A percentile compares a stretch with the other conserved stretches of the same genome.
Conservation (phyloP, 1,284 basidiomycete genomes). For the Fomitiporia mediterranea region DNA sequence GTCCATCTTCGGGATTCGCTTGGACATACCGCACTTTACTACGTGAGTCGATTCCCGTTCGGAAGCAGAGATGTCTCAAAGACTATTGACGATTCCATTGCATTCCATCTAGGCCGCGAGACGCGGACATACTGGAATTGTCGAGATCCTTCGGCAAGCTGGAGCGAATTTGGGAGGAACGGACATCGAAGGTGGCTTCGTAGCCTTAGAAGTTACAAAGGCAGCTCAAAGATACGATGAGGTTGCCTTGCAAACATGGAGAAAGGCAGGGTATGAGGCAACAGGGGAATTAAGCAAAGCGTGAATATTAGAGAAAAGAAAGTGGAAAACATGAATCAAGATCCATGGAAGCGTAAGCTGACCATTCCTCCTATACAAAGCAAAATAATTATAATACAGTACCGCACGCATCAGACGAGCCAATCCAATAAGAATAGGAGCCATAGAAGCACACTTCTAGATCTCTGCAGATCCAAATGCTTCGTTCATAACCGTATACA, state of each 20-base stretch:
- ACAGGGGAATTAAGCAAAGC: conserved; percentile 11
- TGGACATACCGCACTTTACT: conserved; percentile 81
- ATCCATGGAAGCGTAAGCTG: background rate
- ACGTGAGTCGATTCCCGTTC: conserved; percentile 41
- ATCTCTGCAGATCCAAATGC: conserved; percentile 28
- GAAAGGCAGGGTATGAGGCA: conserved; percentile 34
- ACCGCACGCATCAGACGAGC: background rate
- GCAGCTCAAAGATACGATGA: conserved; percentile 43
- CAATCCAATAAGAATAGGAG: background rate
- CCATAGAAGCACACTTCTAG: conserved; percentile 11
- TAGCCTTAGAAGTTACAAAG: conserved; percentile 43
- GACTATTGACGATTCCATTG: background rate
- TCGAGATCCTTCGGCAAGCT: conserved; percentile 64
- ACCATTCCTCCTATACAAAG: background rate
- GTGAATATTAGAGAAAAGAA: background rate
- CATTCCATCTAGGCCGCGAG: conserved; percentile 53
- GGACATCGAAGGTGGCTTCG: conserved; percentile 59
- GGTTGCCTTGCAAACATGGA: conserved; percentile 47
- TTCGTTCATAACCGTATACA: conserved; percentile 43
- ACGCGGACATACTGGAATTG: conserved; percentile 56
- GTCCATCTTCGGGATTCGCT: conserved; percentile 78
- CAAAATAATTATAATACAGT: conserved; percentile 4
- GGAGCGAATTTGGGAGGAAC: conserved; percentile 71
- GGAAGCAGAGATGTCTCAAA: background rate
- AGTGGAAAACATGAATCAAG: background rate